phyloP scores from a whole-genome alignment of 306 rosid genomes.

The Notholithocarpus densiflorus region DNA sequence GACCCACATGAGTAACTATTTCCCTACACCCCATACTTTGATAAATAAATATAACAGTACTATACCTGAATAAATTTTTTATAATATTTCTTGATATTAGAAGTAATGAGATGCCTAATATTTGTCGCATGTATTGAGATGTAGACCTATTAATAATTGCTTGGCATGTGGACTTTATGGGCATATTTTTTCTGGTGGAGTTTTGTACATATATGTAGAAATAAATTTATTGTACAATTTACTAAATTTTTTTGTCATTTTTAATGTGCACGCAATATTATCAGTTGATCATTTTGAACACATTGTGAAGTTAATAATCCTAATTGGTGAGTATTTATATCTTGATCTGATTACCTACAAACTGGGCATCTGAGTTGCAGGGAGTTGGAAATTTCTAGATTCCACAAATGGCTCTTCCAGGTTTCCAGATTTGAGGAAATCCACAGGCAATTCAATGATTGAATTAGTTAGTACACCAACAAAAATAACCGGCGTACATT shows the following conservation, averaged over 20 bases:
- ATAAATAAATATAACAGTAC: not conserved
- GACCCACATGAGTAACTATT: not conserved
- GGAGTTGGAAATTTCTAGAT: slow-evolving; percentile 83
- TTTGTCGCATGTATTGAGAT: not conserved
- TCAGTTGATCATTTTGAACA: not conserved
- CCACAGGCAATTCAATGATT: slow-evolving; percentile 74
- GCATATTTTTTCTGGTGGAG: not conserved
- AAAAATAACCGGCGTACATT: slow-evolving; percentile 93
- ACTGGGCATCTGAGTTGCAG: slow-evolving; percentile 51
- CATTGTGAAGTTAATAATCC: not conserved
- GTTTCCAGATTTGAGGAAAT: slow-evolving; percentile 79
- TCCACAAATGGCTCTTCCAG: slow-evolving; percentile 69
- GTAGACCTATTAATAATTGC: not conserved
- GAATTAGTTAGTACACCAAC: slow-evolving; percentile 90
- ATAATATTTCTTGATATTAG: not conserved
- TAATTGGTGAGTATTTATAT: not conserved
- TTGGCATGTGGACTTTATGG: not conserved
- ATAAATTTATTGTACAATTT: not conserved
- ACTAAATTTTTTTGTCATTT: not conserved
- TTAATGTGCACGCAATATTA: not conserved
- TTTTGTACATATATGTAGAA: not conserved
- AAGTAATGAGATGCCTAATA: not conserved
- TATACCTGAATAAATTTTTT: not conserved
- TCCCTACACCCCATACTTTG: not conserved
- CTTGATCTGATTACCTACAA: slow-evolving; percentile 16